A percentile compares a stretch with the other conserved stretches of the same genome.
These are phyloP conservation scores for Hygrocybe coccinea DNA, from an alignment of 768 basidiomycete species.

Conservation along the genomic window DNA sequence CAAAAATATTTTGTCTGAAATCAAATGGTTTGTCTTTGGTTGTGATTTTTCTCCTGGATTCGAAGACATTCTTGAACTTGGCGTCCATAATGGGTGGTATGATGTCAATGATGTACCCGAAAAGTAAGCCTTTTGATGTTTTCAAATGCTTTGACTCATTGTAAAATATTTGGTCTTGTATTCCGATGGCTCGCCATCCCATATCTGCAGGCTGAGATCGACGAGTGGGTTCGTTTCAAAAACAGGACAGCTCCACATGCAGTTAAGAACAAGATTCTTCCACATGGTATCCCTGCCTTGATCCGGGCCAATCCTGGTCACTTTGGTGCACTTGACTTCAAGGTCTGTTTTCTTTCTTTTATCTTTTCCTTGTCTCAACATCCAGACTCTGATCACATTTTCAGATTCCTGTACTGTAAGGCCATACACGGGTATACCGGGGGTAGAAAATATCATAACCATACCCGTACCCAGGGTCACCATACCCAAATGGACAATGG, in stretches of 20 bases:
- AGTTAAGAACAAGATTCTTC: slow-evolving; percentile 35
- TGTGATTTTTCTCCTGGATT: slow-evolving; percentile 31
- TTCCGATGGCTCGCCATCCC: slow-evolving; percentile 42
- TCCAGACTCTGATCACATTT: slow-evolving; percentile 1
- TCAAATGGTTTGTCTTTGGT: slow-evolving; percentile 32
- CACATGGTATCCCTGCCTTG: slow-evolving; percentile 34
- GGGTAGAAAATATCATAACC: too few species aligned
- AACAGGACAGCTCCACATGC: slow-evolving; percentile 23
- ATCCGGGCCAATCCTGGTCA: slow-evolving; percentile 29
- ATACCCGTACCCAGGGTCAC: too few species aligned
- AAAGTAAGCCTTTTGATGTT: slow-evolving; percentile 10
- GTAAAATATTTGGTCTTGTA: slow-evolving; percentile 25
- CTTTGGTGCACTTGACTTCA: slow-evolving; percentile 30
- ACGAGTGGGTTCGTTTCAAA: slow-evolving; percentile 20
- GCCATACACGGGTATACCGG: too few species aligned
- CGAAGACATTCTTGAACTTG: slow-evolving; percentile 30
- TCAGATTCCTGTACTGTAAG: slow-evolving; percentile 22
- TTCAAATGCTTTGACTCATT: neutral
- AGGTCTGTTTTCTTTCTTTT: slow-evolving; percentile 18
- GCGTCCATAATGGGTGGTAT: slow-evolving; percentile 28
- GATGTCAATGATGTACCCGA: slow-evolving; percentile 22
- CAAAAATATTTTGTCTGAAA: slow-evolving; percentile 36
- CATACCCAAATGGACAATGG: too few species aligned
- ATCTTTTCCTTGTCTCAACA: neutral
- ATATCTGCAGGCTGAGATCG: slow-evolving; percentile 36